Evolutionary conservation across 2,329 filamentous ascomycete species (phyloP).

Genomic region (Pseudomassariella vexata): DNA sequence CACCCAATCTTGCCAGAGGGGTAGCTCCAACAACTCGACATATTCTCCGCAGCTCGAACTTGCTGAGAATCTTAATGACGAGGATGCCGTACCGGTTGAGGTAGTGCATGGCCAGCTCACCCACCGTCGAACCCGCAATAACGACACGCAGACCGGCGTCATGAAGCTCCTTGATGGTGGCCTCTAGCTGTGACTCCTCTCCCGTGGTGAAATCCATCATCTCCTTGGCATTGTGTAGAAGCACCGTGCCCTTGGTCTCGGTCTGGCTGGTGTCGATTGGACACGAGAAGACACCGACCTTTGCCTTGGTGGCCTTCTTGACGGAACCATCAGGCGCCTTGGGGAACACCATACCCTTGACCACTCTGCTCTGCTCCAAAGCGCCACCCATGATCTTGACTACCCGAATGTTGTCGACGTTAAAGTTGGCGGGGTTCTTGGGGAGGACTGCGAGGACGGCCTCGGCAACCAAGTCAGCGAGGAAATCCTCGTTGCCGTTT

Average conservation of each 20-base stretch:
- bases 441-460: conserved; percentile 81
- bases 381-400: conserved; percentile 99
- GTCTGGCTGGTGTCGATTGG: conserved; percentile 94
- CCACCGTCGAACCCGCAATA: conserved; percentile 86
- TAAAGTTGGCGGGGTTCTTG: conserved; percentile 94
- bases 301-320: conserved; percentile 88
- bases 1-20: conserved; percentile 88
- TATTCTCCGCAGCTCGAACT: conserved; percentile 91
- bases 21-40: conserved; percentile 96
- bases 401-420: conserved; percentile 96
- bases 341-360: conserved; percentile 98
- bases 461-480: conserved; percentile 83
- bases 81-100: conserved; percentile 96
- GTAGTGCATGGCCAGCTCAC: conserved; percentile 94
- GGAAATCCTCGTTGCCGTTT: conserved; percentile 82
- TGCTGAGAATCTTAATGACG: conserved; percentile 93
- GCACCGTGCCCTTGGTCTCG: conserved; percentile 96
- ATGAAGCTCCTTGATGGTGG: conserved; percentile 88
- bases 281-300: conserved; percentile 95
- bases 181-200: conserved; percentile 88
- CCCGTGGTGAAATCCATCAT: conserved; percentile 99
- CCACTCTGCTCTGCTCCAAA: conserved; percentile 86
- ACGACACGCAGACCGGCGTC: conserved; percentile 91
- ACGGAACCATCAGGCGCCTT: conserved; percentile 87
- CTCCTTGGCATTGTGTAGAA: conserved; percentile 95